Evolutionary conservation across 805 yeast species (phyloP).

Genomic region (Scheffersomyces ergatensis): DNA sequence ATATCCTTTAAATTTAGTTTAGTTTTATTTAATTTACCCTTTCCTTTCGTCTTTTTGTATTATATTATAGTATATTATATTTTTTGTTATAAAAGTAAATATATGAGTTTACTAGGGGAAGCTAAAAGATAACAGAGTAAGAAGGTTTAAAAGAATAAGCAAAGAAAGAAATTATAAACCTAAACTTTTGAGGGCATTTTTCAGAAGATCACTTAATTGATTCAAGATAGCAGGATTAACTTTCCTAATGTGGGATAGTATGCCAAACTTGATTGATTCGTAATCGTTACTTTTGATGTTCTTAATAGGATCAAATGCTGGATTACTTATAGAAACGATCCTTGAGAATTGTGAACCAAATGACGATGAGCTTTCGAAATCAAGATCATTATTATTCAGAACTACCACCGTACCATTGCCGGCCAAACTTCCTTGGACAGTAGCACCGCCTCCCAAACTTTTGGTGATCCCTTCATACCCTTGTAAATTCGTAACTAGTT

Average conservation of each 20-base stretch:
- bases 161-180: too few relatives aligned
- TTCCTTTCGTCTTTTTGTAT: too few relatives aligned
- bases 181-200: slow-evolving; percentile 6
- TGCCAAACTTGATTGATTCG: slow-evolving; percentile 23
- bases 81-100: too few relatives aligned
- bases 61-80: too few relatives aligned
- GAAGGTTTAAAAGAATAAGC: too few relatives aligned
- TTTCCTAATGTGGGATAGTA: slow-evolving; percentile 22
- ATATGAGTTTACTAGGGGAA: background rate
- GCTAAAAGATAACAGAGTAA: too few relatives aligned
- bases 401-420: slow-evolving; percentile 11
- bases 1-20: too few relatives aligned
- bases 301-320: slow-evolving; percentile 70
- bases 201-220: slow-evolving; percentile 15
- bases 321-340: slow-evolving; percentile 59
- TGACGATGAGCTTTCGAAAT: slow-evolving; percentile 62
- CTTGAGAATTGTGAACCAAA: slow-evolving; percentile 87
- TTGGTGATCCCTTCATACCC: slow-evolving; percentile 25
- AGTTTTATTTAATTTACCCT: too few relatives aligned
- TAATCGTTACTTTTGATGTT: slow-evolving; percentile 40
- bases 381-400: slow-evolving; percentile 50
- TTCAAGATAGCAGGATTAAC: slow-evolving; percentile 23
- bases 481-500: slow-evolving; percentile 26
- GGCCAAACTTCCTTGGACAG: slow-evolving; percentile 13
- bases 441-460: slow-evolving; percentile 7